These are phyloP conservation scores for Boletus tylopilopsis DNA, from an alignment of 768 basidiomycete genomes.

Conservation along the genomic window DNA sequence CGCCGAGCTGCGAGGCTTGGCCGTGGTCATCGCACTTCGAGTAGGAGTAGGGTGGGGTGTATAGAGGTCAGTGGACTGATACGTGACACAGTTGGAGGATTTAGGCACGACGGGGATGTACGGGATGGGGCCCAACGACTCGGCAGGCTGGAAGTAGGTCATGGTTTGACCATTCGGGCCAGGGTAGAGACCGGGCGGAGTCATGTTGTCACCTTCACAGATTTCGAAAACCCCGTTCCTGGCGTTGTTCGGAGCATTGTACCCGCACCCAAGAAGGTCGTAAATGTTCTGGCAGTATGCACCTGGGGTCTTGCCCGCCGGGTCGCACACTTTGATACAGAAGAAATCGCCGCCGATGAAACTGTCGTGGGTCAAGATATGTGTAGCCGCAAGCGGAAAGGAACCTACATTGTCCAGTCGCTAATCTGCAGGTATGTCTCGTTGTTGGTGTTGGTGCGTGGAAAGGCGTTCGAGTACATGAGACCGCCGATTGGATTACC, in stretches of 20 bases:
- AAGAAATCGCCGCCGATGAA: slow-evolving; percentile 66
- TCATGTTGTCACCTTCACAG: slow-evolving; percentile 66
- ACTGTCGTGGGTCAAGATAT: slow-evolving; percentile 31
- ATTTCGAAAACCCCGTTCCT: slow-evolving; percentile 55
- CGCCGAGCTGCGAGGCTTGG: background rate
- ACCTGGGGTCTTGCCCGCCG: slow-evolving; percentile 43
- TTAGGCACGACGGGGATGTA: slow-evolving; percentile 39
- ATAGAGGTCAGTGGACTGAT: slow-evolving; percentile 35
- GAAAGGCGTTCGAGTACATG: slow-evolving; percentile 59
- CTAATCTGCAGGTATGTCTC: slow-evolving; percentile 49
- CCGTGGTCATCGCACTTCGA: background rate
- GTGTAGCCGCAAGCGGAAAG: background rate
- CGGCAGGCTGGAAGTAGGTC: slow-evolving; percentile 47
- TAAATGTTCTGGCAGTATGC: slow-evolving; percentile 67
- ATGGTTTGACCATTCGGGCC: slow-evolving; percentile 34
- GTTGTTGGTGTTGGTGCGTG: slow-evolving; percentile 41
- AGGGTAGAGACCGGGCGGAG: slow-evolving; percentile 51
- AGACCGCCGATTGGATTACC: slow-evolving; percentile 81
- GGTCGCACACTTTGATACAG: slow-evolving; percentile 75
- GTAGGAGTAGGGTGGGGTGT: slow-evolving; percentile 18
- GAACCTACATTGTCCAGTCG: slow-evolving; percentile 68
- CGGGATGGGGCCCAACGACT: slow-evolving; percentile 46
- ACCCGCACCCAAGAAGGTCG: slow-evolving; percentile 71
- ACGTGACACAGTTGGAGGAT: slow-evolving; percentile 43
- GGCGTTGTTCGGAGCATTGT: slow-evolving; percentile 68